Conservation (phyloP, 768 basidiomycete genomes). For the Podaxis sp. region DNA sequence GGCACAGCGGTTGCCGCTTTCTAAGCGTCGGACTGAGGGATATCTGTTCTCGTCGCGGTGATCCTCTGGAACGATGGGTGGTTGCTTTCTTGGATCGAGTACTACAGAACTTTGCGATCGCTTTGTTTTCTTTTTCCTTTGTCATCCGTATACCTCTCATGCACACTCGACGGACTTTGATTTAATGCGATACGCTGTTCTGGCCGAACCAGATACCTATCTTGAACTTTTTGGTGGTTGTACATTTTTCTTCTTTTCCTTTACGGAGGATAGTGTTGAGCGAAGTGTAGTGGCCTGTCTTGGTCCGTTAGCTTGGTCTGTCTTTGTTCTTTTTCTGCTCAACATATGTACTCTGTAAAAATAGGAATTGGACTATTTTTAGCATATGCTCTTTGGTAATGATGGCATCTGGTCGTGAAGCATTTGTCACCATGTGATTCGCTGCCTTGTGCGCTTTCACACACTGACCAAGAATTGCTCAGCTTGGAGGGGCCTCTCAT, state of each 20-base stretch:
- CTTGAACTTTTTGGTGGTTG: neutral
- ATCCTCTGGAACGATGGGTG: neutral
- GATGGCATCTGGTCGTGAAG: neutral
- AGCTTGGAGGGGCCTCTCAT: no score
- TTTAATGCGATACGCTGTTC: neutral
- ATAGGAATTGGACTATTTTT: constrained; percentile 7
- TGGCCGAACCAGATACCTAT: neutral
- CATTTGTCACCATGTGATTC: neutral
- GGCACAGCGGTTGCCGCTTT: constrained; percentile 47
- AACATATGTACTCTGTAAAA: constrained; percentile 10
- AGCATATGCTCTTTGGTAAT: neutral
- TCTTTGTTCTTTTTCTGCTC: constrained; percentile 1
- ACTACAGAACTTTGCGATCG: neutral
- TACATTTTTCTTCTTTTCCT: neutral
- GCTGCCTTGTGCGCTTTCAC: no score
- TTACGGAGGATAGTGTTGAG: constrained; percentile 1
- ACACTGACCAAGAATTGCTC: no score
- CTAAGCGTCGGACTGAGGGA: constrained; percentile 24
- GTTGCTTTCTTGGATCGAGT: constrained; percentile 4
- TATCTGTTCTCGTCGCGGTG: neutral
- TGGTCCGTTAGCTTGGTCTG: constrained; percentile 5
- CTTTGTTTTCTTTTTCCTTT: neutral
- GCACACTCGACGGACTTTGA: constrained; percentile 4
- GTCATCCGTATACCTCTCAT: neutral
- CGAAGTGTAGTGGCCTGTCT: constrained; percentile 5